Evolutionary conservation across 371 early-diverging fungal genomes (phyloP), one percentile per base, ranked within the genome.

Genomic region (Actinomucor elegans): DNA sequence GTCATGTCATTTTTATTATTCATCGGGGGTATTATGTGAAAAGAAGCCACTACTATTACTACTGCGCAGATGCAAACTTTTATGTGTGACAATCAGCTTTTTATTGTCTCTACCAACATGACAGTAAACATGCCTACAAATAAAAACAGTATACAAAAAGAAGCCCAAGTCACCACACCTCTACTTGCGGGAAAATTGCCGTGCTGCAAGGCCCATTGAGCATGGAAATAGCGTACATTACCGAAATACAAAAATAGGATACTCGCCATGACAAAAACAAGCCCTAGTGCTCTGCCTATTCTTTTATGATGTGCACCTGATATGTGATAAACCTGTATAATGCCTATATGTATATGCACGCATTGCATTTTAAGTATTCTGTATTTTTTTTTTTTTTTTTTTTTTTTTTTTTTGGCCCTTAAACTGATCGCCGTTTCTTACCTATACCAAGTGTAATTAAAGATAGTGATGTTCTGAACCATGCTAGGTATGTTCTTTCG

Each of bases 401-500:
- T n/a, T n/a, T n/a, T n/a, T n/a, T n/a, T n/a, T 27, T 15, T 26
- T 15, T 26, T 6, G 10, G 38, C 15, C 4, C 15, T 37, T 14
- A 26, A 27, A 15, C n/a, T n/a, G n/a, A n/a, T n/a, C n/a, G n/a
- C 15, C 6, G 8, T 28, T 27, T 0, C 9, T 61, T 59, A 66
- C 73, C 75, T 47, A 88, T 84, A 14, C 88, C 88, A 10, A 86
- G 79, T 2, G 87, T 86, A 17, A 86, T 77, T 49, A 88, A 56
- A 0, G 87, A 80, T 23, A 88, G 54, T 5, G 87, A 88, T 8
- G 89, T 82, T 43, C 89, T 75, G 38, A 88, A 60, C 87, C 87
- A 89, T 1, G 88, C 86, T 5, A 89, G 80, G 45, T 80, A 89
- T 11, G 87, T 89, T 50, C 89, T 73, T 57, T 89, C 89, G 52